These are phyloP conservation scores for Capronia coronata DNA, from an alignment of 2,329 filamentous ascomycete species.

Conservation along the genomic window DNA sequence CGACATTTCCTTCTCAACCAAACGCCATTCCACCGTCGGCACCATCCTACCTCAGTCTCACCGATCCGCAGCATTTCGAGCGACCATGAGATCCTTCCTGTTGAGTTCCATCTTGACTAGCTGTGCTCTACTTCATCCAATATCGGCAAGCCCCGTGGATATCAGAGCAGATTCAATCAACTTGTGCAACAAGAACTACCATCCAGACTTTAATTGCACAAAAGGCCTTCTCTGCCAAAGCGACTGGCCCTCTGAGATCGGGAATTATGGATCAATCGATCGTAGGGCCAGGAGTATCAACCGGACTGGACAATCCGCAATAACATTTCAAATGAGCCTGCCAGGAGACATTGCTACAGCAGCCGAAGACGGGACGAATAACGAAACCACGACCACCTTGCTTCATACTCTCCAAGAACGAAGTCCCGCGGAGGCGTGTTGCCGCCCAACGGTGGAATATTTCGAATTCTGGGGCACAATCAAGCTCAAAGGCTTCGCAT, in stretches of 20 bases:
- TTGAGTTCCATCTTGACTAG: not conserved
- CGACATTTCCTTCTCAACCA: not conserved
- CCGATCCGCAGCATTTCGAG: not conserved
- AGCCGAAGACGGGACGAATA: too few species aligned
- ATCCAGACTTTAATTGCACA: constrained; percentile 3
- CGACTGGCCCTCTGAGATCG: constrained; percentile 1
- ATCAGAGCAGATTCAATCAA: not conserved
- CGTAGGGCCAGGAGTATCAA: not conserved
- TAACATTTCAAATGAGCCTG: not conserved
- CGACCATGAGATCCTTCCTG: too few species aligned
- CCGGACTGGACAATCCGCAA: not conserved
- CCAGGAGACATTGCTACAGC: too few species aligned
- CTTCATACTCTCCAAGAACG: not conserved
- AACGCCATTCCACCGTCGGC: not conserved
- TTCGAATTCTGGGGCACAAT: constrained; percentile 2
- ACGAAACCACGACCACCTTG: too few species aligned
- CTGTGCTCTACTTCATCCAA: not conserved
- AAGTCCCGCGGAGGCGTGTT: not conserved
- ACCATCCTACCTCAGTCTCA: not conserved
- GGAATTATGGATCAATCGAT: not conserved
- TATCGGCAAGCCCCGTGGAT: not conserved
- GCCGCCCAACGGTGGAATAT: constrained; percentile 5
- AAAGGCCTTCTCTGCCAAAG: constrained; percentile 1
- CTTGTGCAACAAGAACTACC: not conserved
- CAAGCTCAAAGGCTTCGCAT: not conserved